These are phyloP conservation scores for Euphorbia peplus DNA, from an alignment of 345 rosid species.

Conservation along the genomic window DNA sequence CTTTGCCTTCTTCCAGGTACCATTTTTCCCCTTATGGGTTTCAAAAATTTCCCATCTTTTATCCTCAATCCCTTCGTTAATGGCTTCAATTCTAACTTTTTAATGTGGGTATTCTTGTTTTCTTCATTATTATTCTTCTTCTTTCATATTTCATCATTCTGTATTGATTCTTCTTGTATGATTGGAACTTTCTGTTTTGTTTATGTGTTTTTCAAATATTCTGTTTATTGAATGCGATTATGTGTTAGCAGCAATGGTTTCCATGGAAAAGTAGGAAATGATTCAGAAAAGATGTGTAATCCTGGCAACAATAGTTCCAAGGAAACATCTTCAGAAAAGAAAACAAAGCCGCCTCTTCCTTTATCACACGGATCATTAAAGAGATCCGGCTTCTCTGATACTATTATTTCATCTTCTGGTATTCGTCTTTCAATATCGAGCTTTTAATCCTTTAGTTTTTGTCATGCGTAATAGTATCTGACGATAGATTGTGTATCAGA, in stretches of 20 bases:
- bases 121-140: no score
- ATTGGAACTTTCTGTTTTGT: background rate
- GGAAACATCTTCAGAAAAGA: constrained; percentile 25
- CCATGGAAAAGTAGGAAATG: background rate
- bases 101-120: background rate
- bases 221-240: background rate
- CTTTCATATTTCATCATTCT: background rate
- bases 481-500: constrained; percentile 27
- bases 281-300: background rate
- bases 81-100: background rate
- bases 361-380: constrained; percentile 24
- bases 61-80: background rate
- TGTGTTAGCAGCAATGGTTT: background rate
- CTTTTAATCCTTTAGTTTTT: background rate
- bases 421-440: background rate
- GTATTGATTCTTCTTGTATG: background rate
- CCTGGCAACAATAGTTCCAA: constrained; percentile 8
- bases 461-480: background rate
- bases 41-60: background rate
- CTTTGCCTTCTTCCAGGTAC: constrained; percentile 20
- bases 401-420: constrained; percentile 44
- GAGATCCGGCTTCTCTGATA: constrained; percentile 48
- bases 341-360: constrained; percentile 26
- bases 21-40: background rate
- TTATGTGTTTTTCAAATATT: background rate